Evolutionary conservation across 441 rosid genomes (phyloP), one percentile per base, ranked within the genome.

Genomic region (Syzygium syzygioides): DNA sequence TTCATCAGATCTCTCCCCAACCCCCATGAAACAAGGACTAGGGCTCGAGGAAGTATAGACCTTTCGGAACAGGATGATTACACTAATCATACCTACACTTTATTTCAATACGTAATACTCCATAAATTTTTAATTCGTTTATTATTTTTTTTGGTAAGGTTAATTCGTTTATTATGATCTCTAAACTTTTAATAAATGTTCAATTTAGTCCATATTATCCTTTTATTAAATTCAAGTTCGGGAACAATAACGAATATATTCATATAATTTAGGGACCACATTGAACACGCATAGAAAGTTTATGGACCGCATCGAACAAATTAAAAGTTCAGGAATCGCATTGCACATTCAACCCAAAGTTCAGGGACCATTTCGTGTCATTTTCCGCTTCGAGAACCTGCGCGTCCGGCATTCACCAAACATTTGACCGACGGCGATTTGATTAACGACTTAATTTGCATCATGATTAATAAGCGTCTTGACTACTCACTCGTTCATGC

Each of bases 131-230:
- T 62, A n/a, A n/a, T 14, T 1, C 2, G 0, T n/a, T 14, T 0
- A 3, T 0, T 62, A 0, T 0, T n/a, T n/a, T n/a, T n/a, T n/a
- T n/a, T n/a, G n/a, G n/a, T n/a, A n/a, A n/a, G n/a, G n/a, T n/a
- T 62, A n/a, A n/a, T 14, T 1, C 2, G 0, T n/a, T 14, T 0
- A 3, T 0, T 62, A 0, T 0, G 0, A 0, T 0, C 0, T 3
- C 3, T 1, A 0, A 62, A 62, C 5, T 14, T 62, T 62, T 2
- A 0, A 3, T 64, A n/a, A 30, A 1, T 14, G 0, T 62, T 62
- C 0, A 15, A 30, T n/a, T 2, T 62, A 14, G 0, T 0, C 0
- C 0, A n/a, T 30, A 2, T n/a, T n/a, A 3, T 6, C 1, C 1
- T 60, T 60, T 3, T 9, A 60, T 28, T 60, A 30, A 30, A 64